Evolutionary conservation across 345 rosid species (phyloP).

Genomic region (Syzygium grande): DNA sequence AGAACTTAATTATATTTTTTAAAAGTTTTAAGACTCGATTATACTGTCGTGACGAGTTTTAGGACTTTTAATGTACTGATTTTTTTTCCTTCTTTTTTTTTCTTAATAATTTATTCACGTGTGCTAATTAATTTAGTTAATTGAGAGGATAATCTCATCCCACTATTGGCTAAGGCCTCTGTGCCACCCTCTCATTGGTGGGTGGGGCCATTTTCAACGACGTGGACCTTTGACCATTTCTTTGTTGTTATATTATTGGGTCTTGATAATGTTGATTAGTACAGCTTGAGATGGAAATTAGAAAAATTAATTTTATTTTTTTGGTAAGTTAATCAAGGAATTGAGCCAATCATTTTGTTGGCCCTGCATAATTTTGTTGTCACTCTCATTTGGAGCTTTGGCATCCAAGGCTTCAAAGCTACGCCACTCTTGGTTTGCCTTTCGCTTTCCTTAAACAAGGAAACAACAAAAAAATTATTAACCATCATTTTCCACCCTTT

Average conservation of each 20-base stretch:
- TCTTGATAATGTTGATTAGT: not conserved
- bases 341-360: not conserved
- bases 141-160: not conserved
- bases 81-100: not conserved
- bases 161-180: not conserved
- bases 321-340: not conserved
- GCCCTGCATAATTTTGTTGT: not conserved
- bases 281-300: not conserved
- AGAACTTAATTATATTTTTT: no score
- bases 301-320: not conserved
- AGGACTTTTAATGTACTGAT: no score
- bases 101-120: not conserved
- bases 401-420: not conserved
- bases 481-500: not conserved
- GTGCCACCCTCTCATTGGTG: not conserved
- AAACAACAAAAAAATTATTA: not conserved
- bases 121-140: not conserved
- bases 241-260: not conserved
- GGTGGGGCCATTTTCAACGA: not conserved
- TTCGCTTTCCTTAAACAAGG: not conserved
- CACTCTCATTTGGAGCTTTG: not conserved
- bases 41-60: no score
- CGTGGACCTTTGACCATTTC: not conserved
- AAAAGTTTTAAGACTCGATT: no score
- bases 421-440: not conserved